phyloP scores from a whole-genome alignment of 2,329 filamentous ascomycete genomes.

The Huntiella abstrusa region DNA sequence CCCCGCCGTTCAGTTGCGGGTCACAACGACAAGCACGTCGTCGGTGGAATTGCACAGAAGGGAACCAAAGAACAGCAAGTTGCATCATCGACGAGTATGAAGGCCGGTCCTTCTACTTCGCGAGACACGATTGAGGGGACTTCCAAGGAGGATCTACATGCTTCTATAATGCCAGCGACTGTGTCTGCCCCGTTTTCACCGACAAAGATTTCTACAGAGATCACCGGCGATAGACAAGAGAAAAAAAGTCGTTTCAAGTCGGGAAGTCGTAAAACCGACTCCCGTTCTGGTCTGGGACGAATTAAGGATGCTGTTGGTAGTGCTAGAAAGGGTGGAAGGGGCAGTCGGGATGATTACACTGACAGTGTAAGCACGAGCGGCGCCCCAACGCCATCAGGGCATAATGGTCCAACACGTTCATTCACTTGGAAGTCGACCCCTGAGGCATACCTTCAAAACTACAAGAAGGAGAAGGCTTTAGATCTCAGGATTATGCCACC shows the following conservation, averaged over 20 bases:
- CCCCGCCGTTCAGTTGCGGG: slow-evolving; percentile 42
- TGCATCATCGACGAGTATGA: slow-evolving; percentile 16
- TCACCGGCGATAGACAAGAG: slow-evolving; percentile 15
- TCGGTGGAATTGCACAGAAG: slow-evolving; percentile 18
- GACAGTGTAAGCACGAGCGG: slow-evolving; percentile 16
- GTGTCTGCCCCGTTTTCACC: slow-evolving; percentile 6
- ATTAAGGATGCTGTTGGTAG: slow-evolving; percentile 71
- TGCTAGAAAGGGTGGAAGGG: slow-evolving; percentile 31
- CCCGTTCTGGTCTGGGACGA: slow-evolving; percentile 61
- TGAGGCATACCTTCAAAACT: slow-evolving; percentile 30
- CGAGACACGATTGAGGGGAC: background rate
- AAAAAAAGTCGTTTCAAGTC: slow-evolving; percentile 57
- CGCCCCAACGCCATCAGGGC: background rate
- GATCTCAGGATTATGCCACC: background rate
- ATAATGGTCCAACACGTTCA: slow-evolving; percentile 18
- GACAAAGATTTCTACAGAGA: slow-evolving; percentile 2
- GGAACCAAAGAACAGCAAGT: slow-evolving; percentile 10
- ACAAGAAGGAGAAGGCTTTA: slow-evolving; percentile 1
- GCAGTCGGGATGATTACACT: slow-evolving; percentile 33
- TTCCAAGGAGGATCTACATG: slow-evolving; percentile 27
- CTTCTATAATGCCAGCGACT: slow-evolving; percentile 21
- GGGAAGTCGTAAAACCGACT: slow-evolving; percentile 63
- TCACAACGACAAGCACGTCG: slow-evolving; percentile 27
- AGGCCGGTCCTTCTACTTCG: background rate
- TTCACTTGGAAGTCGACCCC: slow-evolving; percentile 49